phyloP scores from a whole-genome alignment of 2,329 filamentous ascomycete species.

The Apiospora pterosperma region DNA sequence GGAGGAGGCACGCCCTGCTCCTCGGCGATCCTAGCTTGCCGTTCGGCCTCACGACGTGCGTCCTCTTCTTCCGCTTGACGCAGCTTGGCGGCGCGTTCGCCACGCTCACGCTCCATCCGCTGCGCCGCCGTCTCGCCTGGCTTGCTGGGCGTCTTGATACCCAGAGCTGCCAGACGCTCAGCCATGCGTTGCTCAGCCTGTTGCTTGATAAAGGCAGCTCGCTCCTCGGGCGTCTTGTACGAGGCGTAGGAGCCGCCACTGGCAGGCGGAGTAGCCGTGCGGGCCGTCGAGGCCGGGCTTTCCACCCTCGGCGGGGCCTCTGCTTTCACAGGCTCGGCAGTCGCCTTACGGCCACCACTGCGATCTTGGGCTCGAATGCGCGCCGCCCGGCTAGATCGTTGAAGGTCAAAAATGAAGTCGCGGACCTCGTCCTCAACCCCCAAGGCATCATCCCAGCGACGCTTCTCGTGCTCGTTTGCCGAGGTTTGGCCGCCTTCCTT shows the following conservation, averaged over 20 bases:
- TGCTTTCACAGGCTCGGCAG: conserved; percentile 41
- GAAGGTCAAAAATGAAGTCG: conserved; percentile 96
- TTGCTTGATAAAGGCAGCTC: conserved; percentile 93
- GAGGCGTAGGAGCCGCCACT: conserved; percentile 70
- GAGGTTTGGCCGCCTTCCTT: conserved; percentile 76
- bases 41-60: conserved; percentile 79
- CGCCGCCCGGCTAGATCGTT: conserved; percentile 77
- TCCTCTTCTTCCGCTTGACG: conserved; percentile 93
- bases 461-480: conserved; percentile 81
- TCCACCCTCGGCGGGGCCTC: conserved; percentile 49
- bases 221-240: conserved; percentile 88
- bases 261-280: conserved; percentile 48
- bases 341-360: conserved; percentile 36
- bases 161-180: conserved; percentile 87
- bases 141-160: conserved; percentile 80
- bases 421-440: conserved; percentile 96
- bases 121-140: conserved; percentile 78
- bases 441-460: conserved; percentile 92
- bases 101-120: conserved; percentile 81
- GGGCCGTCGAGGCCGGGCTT: conserved; percentile 50
- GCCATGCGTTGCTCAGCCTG: conserved; percentile 97
- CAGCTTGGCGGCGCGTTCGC: conserved; percentile 82
- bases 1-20: conserved; percentile 67
- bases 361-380: conserved; percentile 62
- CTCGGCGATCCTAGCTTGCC: conserved; percentile 77